Base-by-base conservation (phyloP, 257 asterid species). In the Rauvolfia tetraphylla region DNA sequence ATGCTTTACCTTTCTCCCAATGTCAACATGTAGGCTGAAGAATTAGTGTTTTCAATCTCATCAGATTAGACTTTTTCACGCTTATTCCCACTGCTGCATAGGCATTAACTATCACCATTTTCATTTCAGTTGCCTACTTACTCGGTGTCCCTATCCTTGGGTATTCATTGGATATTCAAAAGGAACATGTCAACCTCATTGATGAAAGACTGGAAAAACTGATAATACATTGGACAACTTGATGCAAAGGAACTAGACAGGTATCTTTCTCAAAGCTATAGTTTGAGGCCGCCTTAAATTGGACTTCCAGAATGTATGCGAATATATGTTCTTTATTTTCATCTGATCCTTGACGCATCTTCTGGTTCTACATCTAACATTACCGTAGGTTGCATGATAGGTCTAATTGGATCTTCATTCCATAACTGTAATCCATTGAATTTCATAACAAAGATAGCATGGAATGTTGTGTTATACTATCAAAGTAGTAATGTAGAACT, bases 221-320 rank as follows among this genome's bases (percentile, higher is more conserved):
- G 74, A 88, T 95, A n/a, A 49, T 95, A 95, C 82, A 95, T 98
- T 74, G 98, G 98, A 36, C 98, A 92, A 79, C 97, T 95, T 71
- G 98, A 95, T 79, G 82, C 95, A 57, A 91, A 92, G 85, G 98
- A 95, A 81, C 88, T 95, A 51, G 98, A 95, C 89, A 89, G 97
- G 98, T 92, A 86, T 74, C 80, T 68, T n/a, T 61, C n/a, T 67
- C 27, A 38, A 33, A 75, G 17, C 20, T 27, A 48, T 57, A 17
- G 15, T 33, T 77, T 42, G 13, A 57, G 23, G 71, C 57, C 46
- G 34, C 63, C 4, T 44, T 66, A 27, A 54, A 69, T 71, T 61
- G 38, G 27, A 33, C 7, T 5, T 20, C 7, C 8, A 18, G 10
- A 6, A 20, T 18, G 17, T 53, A 53, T 53, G n/a, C 59, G 0